Percentiles rank a stretch among this genome's conserved stretches.
Conservation (phyloP, 2,329 filamentous ascomycete species). For the Venturia asperata region DNA sequence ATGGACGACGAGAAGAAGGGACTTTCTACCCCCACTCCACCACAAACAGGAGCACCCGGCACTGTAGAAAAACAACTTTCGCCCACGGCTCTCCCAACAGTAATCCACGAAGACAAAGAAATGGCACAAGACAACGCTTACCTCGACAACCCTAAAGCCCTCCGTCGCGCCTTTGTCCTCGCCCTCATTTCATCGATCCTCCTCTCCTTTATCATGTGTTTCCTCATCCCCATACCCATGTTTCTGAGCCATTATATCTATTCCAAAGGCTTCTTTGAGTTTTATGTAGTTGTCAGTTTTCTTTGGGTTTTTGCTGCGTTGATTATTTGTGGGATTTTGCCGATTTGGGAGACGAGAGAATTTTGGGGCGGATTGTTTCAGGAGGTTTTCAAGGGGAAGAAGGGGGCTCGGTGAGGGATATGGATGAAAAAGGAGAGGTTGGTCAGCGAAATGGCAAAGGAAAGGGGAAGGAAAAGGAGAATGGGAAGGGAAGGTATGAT, state of each 20-base stretch:
- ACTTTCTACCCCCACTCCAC: not conserved
- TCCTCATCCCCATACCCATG: constrained; percentile 37
- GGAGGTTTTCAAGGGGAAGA: not conserved
- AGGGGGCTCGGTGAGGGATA: not conserved
- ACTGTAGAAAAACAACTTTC: not conserved
- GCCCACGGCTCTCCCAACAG: not conserved
- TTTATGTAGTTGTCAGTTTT: constrained; percentile 37
- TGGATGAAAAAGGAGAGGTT: too few species aligned
- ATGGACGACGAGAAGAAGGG: constrained; percentile 7
- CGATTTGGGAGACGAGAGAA: constrained; percentile 36
- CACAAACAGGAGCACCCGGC: not conserved
- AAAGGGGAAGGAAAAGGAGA: too few species aligned
- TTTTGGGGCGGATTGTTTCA: constrained; percentile 24
- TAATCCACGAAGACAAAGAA: constrained; percentile 16
- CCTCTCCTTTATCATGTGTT: constrained; percentile 36
- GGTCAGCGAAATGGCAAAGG: too few species aligned
- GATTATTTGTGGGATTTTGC: constrained; percentile 36
- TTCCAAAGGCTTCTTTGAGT: constrained; percentile 36
- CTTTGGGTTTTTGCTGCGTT: constrained; percentile 38
- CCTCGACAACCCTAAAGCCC: constrained; percentile 20
- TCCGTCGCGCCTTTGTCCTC: constrained; percentile 32
- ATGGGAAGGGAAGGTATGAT: too few species aligned
- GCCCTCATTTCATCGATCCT: constrained; percentile 33
- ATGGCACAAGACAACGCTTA: constrained; percentile 2
- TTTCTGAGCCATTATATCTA: constrained; percentile 39